These are phyloP conservation scores for Fusarium sp. DNA, from an alignment of 2,329 filamentous ascomycete species.

Conservation along the genomic window DNA sequence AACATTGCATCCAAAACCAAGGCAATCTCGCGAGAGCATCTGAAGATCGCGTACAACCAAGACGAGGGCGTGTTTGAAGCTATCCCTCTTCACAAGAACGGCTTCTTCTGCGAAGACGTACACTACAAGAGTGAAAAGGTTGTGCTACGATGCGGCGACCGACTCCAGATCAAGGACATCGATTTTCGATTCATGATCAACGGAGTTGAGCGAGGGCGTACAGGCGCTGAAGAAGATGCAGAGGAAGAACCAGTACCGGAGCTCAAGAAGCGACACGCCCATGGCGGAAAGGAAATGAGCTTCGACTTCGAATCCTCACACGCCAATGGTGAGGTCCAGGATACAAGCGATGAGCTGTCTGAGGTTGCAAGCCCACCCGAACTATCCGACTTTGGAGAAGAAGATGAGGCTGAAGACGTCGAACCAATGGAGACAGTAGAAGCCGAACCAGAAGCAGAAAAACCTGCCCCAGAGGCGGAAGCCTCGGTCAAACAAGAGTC, in stretches of 20 bases:
- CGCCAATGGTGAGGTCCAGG: slow-evolving; percentile 69
- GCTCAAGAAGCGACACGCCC: slow-evolving; percentile 65
- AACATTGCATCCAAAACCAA: slow-evolving; percentile 76
- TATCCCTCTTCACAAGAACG: slow-evolving; percentile 74
- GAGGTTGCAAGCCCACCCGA: slow-evolving; percentile 61
- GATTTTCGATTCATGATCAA: slow-evolving; percentile 79
- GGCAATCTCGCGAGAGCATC: slow-evolving; percentile 81
- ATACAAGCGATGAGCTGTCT: slow-evolving; percentile 69
- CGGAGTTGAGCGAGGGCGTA: slow-evolving; percentile 70
- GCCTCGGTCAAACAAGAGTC: slow-evolving; percentile 50
- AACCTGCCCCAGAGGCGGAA: slow-evolving; percentile 43
- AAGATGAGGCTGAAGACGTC: slow-evolving; percentile 45
- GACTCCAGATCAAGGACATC: slow-evolving; percentile 81
- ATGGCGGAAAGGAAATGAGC: slow-evolving; percentile 79
- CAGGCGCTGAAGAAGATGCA: slow-evolving; percentile 70
- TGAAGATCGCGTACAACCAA: slow-evolving; percentile 80
- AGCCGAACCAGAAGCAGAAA: slow-evolving; percentile 50
- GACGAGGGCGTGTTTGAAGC: slow-evolving; percentile 76
- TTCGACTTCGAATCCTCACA: slow-evolving; percentile 79
- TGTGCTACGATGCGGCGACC: slow-evolving; percentile 74
- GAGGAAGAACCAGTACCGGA: slow-evolving; percentile 62
- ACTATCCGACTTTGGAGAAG: slow-evolving; percentile 57
- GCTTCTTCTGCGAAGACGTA: slow-evolving; percentile 77
- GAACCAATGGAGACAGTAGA: slow-evolving; percentile 42
- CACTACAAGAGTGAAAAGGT: slow-evolving; percentile 71